Evolutionary conservation across 371 early-diverging fungal genomes (phyloP), one percentile per base, ranked within the genome.

Genomic region (Mortierella sp.): DNA sequence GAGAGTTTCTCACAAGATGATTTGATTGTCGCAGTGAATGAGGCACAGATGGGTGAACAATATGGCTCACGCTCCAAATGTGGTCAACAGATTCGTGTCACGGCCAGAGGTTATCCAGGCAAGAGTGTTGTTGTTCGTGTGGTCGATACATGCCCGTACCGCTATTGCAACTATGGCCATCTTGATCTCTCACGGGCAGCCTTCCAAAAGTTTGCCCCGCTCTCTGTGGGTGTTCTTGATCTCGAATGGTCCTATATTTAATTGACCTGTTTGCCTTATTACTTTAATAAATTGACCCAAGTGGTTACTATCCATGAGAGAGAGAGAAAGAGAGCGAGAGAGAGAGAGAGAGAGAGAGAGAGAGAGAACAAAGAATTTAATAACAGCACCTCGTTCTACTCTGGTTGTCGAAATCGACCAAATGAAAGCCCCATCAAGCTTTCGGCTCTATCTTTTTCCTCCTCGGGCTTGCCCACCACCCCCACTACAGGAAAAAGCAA

Each of bases 231-330:
- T 9, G 63, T 79, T 21, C 70, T 73, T 23, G 69, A 72, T 23
- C 73, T 79, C 50, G 67, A 66, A 18, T 72, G 67, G 73, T 48
- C 50, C 37, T 77, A 72, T 62, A 47, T 77, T 47, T 76, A 75
- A 58, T n/a, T n/a, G n/a, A n/a, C n/a, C n/a, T n/a, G n/a, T n/a
- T n/a, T n/a, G n/a, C n/a, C n/a, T n/a, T n/a, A n/a, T n/a, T n/a
- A n/a, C n/a, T n/a, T n/a, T n/a, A n/a, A n/a, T n/a, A n/a, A n/a
- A n/a, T n/a, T n/a, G n/a, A n/a, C n/a, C n/a, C n/a, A n/a, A n/a
- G n/a, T n/a, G n/a, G n/a, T n/a, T n/a, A n/a, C n/a, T n/a, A n/a
- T n/a, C n/a, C n/a, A n/a, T n/a, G n/a, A n/a, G n/a, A n/a, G n/a
- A n/a, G n/a, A n/a, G n/a, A n/a, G n/a, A n/a, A n/a, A n/a, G n/a